phyloP scores from a whole-genome alignment of 1,139 yeast genomes.

The Magnusiomyces ingens region DNA sequence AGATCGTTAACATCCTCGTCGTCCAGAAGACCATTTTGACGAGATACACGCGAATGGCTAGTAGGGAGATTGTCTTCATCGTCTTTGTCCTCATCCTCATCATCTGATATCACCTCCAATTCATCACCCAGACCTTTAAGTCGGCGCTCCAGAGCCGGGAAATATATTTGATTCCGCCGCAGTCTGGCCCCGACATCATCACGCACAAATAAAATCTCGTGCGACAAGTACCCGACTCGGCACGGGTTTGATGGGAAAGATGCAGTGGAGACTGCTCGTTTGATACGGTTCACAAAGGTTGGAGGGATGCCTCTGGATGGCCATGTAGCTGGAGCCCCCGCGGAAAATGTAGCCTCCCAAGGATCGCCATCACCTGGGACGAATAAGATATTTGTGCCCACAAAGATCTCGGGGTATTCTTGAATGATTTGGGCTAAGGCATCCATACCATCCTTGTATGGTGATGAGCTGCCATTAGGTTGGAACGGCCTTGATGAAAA shows the following conservation, averaged over 20 bases:
- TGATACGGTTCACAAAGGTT: conserved; percentile 60
- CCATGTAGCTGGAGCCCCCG: conserved; percentile 59
- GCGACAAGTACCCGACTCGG: conserved; percentile 69
- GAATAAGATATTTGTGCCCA: conserved; percentile 30
- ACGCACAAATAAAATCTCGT: conserved; percentile 68
- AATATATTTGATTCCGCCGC: conserved; percentile 58
- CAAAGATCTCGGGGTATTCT: conserved; percentile 39
- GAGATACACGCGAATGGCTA: background rate
- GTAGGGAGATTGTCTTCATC: background rate
- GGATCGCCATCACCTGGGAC: conserved; percentile 92
- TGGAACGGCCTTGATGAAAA: conserved; percentile 62
- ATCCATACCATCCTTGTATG: conserved; percentile 70
- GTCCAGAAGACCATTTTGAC: conserved; percentile 13
- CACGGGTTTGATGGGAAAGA: conserved; percentile 76
- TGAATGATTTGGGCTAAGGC: conserved; percentile 52
- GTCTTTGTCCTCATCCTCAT: conserved; percentile 20
- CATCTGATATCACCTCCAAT: conserved; percentile 26
- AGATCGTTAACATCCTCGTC: conserved; percentile 13
- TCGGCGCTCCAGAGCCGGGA: conserved; percentile 35
- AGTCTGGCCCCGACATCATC: conserved; percentile 68
- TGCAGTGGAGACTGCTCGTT: conserved; percentile 56
- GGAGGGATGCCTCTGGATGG: conserved; percentile 71
- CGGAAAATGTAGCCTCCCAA: conserved; percentile 70
- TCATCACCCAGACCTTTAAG: conserved; percentile 17
- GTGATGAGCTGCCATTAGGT: conserved; percentile 40